These are phyloP conservation scores for Coemansia sp. DNA, from an alignment of 192 early-diverging fungal genomes.

Conservation along the genomic window DNA sequence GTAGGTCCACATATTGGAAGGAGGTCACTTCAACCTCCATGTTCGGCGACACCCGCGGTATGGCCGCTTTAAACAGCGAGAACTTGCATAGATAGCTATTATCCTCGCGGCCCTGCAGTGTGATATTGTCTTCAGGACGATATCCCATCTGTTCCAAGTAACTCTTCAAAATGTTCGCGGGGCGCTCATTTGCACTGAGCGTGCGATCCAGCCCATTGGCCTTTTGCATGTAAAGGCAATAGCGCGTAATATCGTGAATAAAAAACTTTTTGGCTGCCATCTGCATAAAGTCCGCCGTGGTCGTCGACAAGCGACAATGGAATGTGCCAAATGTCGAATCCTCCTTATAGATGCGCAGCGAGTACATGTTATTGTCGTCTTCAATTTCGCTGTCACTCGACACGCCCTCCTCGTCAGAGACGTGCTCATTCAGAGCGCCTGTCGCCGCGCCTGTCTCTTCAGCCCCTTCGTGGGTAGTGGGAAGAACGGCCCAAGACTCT, in stretches of 20 bases:
- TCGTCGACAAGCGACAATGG: constrained; percentile 64
- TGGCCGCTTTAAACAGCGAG: constrained; percentile 61
- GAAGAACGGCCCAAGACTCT: constrained; percentile 72
- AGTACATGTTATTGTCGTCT: constrained; percentile 52
- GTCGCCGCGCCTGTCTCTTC: constrained; percentile 30
- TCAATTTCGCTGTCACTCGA: constrained; percentile 41
- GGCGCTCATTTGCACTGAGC: constrained; percentile 66
- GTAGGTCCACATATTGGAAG: constrained; percentile 67
- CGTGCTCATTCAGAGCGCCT: constrained; percentile 30
- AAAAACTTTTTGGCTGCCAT: constrained; percentile 81
- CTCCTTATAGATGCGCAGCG: constrained; percentile 73
- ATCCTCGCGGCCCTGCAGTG: constrained; percentile 78
- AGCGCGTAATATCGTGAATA: constrained; percentile 65
- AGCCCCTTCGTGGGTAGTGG: constrained; percentile 36
- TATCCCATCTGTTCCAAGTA: constrained; percentile 81
- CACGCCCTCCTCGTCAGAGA: constrained; percentile 27
- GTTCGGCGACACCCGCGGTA: constrained; percentile 53
- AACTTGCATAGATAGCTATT: constrained; percentile 85
- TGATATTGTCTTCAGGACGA: constrained; percentile 70
- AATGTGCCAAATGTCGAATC: constrained; percentile 82
- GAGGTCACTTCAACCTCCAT: constrained; percentile 55
- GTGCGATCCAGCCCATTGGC: constrained; percentile 66
- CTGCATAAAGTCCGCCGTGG: constrained; percentile 71
- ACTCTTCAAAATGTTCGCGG: constrained; percentile 70
- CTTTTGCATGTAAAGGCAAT: constrained; percentile 49